Evolutionary conservation across 73 alveolate species (phyloP).

Genomic region (Paramecium pentaurelia): DNA sequence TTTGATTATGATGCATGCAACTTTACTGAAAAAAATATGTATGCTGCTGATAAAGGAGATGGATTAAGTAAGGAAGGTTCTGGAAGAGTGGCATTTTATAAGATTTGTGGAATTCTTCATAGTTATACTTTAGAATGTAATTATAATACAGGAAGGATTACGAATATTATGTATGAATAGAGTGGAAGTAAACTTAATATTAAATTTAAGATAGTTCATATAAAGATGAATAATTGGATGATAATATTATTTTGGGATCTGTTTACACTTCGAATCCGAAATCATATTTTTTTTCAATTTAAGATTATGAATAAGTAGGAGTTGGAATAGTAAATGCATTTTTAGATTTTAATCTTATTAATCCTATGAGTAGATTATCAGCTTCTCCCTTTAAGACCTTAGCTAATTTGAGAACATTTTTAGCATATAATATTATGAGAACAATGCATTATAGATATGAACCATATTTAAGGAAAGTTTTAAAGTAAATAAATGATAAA

Average conservation of each 20-base stretch:
- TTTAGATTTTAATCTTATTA: slow-evolving; percentile 32
- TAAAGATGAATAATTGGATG: not conserved
- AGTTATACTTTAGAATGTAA: slow-evolving; percentile 98
- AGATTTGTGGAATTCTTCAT: slow-evolving; percentile 83
- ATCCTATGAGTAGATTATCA: slow-evolving; percentile 53
- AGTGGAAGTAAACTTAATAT: not conserved
- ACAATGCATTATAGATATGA: slow-evolving; percentile 48
- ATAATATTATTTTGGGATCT: not conserved
- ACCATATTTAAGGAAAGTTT: slow-evolving; percentile 48
- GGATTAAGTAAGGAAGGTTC: slow-evolving; percentile 94
- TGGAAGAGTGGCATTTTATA: slow-evolving; percentile 95
- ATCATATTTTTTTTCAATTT: slow-evolving; percentile 10
- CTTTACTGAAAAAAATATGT: slow-evolving; percentile 83
- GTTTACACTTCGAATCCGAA: not conserved
- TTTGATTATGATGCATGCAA: slow-evolving; percentile 89
- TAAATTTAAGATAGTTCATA: not conserved
- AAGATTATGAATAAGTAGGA: slow-evolving; percentile 31
- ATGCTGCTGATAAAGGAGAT: slow-evolving; percentile 82
- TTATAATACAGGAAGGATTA: slow-evolving; percentile 73
- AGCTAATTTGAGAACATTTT: not conserved
- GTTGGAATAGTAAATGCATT: slow-evolving; percentile 23
- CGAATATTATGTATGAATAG: slow-evolving; percentile 1
- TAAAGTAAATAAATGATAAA: not conserved
- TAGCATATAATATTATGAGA: slow-evolving; percentile 54
- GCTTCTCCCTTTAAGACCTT: not conserved